These are phyloP conservation scores for Chrysanthemum seticuspe DNA, from an alignment of 129 eudicot species.

Conservation along the genomic window DNA sequence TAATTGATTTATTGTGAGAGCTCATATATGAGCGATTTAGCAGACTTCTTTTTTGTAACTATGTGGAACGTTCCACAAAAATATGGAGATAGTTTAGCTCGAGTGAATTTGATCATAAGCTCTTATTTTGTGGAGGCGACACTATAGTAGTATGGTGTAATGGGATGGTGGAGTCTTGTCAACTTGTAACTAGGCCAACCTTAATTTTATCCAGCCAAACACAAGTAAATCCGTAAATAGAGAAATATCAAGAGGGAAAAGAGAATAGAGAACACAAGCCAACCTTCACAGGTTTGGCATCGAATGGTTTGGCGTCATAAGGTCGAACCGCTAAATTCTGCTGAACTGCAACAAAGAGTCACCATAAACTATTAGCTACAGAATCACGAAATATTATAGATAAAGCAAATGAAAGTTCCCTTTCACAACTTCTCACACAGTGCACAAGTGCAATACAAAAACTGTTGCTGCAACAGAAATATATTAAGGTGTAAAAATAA, in stretches of 20 bases:
- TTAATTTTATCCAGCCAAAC: background rate
- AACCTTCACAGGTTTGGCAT: conserved; percentile 62
- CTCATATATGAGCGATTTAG: background rate
- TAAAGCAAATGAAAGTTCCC: conserved; percentile 12
- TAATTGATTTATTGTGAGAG: background rate
- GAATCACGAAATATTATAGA: background rate
- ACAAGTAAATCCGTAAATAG: background rate
- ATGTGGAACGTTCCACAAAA: background rate
- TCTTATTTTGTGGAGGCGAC: background rate
- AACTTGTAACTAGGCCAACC: background rate
- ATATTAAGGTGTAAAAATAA: conserved; percentile 8
- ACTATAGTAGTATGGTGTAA: conserved; percentile 6
- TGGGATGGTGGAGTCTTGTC: background rate
- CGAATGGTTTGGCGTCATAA: conserved; percentile 56
- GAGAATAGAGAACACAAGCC: background rate
- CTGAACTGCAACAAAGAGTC: conserved; percentile 43
- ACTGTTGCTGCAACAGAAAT: background rate
- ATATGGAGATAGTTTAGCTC: background rate
- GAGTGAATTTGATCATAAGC: background rate
- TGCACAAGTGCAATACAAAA: background rate
- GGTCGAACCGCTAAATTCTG: conserved; percentile 54
- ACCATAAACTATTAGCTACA: conserved; percentile 13
- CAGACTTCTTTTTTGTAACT: background rate
- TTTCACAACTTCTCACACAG: background rate
- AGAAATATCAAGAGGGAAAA: background rate